Base-by-base conservation (phyloP, 352 stramenopile genomes). In the Thalassiosira livingstoniorum region DNA sequence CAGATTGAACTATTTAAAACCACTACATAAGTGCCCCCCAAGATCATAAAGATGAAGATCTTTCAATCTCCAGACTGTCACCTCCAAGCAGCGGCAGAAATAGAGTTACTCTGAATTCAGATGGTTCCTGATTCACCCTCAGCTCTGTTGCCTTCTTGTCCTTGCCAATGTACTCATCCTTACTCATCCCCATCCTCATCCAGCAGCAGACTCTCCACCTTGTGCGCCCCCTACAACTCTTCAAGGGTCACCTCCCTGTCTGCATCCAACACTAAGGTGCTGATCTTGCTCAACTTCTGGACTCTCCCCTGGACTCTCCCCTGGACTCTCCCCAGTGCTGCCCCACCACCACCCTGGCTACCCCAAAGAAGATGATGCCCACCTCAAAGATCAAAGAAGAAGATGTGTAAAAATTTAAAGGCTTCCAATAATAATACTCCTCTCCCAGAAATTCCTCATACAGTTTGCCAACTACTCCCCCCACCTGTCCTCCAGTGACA, bases 321-420 rank as follows among this genome's bases (percentile, higher is more conserved):
- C 25, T 85, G 45, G 10, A 84, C 64, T n/a, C 80, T 39, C 39
- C 72, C 51, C 18, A 88, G 64, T 2, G 72, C 0, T 63, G 62
- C 4, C 61, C 68, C 13, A 85, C 76, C 5, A 75, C 51, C 2
- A 79, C 37, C 67, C 82, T 77, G 0, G 57, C 47, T 34, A 80
- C 51, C 10, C 55, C 55, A 67, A 88, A 88, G 65, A 88, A 88
- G 0, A 62, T 34, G 13, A 88, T 82, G 18, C 76, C 82, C 4
- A 85, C 82, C 61, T 88, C 18, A 61, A 88, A 88, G 57, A 88
- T 86, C 34, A 82, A 82, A 4, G 62, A 68, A 29, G 85, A 77
- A n/a, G n/a, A n/a, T n/a, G n/a, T n/a, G 4, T 84, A 29, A 43
- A 86, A 86, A 72, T 88, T 77, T 73, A 88, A 88, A 15, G 70